Evolutionary conservation across 140 eudicot genomes (phyloP).

Genomic region (Senecio squalidus): DNA sequence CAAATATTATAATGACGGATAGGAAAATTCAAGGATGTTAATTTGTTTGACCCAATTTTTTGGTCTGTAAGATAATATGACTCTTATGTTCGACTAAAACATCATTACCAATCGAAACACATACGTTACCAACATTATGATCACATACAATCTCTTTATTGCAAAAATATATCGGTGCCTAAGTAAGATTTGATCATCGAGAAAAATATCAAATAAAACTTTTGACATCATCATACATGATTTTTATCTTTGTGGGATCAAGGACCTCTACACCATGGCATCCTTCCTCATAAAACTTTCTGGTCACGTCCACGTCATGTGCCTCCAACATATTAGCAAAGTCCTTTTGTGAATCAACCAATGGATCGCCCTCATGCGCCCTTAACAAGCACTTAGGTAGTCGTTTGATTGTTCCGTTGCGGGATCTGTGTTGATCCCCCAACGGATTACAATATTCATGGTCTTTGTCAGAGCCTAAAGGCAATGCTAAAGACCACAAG

Average conservation of each 20-base stretch:
- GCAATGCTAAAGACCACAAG: slow-evolving; percentile 66
- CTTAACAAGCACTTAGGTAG: slow-evolving; percentile 47
- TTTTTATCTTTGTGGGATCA: slow-evolving; percentile 32
- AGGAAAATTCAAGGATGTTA: no score
- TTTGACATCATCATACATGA: slow-evolving; percentile 24
- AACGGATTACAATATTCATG: slow-evolving; percentile 51
- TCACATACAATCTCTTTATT: no score
- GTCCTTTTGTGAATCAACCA: slow-evolving; percentile 48
- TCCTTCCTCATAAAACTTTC: background rate
- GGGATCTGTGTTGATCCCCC: background rate
- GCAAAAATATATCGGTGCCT: no score
- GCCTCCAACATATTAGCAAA: slow-evolving; percentile 52
- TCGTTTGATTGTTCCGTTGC: slow-evolving; percentile 27
- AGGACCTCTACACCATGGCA: slow-evolving; percentile 25
- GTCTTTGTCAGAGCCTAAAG: slow-evolving; percentile 41
- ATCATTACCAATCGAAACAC: no score
- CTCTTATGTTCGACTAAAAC: no score
- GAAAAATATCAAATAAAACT: slow-evolving; percentile 10
- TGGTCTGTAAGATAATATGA: no score
- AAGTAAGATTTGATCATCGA: background rate
- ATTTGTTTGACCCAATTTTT: no score
- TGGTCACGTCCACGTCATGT: slow-evolving; percentile 21
- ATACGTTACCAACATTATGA: no score
- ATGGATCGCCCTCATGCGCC: slow-evolving; percentile 52
- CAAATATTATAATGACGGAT: no score